Evolutionary conservation across 1,139 yeast genomes (phyloP).

Genomic region (Yamadazyma conglobata): DNA sequence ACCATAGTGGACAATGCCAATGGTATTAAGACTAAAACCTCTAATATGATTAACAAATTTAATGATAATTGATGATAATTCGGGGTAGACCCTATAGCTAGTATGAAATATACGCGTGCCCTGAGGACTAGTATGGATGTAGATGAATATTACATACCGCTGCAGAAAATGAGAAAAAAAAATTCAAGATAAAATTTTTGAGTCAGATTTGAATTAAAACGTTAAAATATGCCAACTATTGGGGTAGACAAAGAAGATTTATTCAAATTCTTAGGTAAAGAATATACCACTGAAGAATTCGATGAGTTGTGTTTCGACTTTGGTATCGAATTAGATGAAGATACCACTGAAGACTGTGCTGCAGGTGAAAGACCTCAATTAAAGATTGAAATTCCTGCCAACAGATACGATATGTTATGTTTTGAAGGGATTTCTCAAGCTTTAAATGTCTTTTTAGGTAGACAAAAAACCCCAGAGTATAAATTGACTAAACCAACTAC

Average conservation of each 20-base stretch:
- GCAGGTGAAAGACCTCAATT: conserved; percentile 90
- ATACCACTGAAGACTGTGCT: conserved; percentile 75
- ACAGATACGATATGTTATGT: conserved; percentile 96
- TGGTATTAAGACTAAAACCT: conserved; percentile 2
- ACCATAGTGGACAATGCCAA: conserved; percentile 2
- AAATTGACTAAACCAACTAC: conserved; percentile 57
- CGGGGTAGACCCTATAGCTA: too few relatives aligned
- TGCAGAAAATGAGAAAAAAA: conserved; percentile 1
- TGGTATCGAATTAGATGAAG: conserved; percentile 97
- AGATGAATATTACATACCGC: conserved; percentile 1
- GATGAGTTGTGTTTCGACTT: conserved; percentile 97
- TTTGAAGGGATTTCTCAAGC: conserved; percentile 98
- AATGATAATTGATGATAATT: too few relatives aligned
- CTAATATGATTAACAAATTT: background rate
- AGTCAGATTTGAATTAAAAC: conserved; percentile 2
- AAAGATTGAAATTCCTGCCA: conserved; percentile 97
- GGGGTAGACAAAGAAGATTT: conserved; percentile 93
- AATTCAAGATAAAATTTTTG: conserved; percentile 1
- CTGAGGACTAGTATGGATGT: too few relatives aligned
- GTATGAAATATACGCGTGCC: conserved; percentile 2
- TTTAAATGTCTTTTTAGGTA: conserved; percentile 83
- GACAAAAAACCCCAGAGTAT: conserved; percentile 61
- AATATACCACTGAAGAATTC: conserved; percentile 86
- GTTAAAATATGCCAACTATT: conserved; percentile 79
- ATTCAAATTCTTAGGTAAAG: conserved; percentile 73